These are phyloP conservation scores for Neocatenulostroma microsporum DNA, from an alignment of 2,329 filamentous ascomycete genomes.

Conservation along the genomic window DNA sequence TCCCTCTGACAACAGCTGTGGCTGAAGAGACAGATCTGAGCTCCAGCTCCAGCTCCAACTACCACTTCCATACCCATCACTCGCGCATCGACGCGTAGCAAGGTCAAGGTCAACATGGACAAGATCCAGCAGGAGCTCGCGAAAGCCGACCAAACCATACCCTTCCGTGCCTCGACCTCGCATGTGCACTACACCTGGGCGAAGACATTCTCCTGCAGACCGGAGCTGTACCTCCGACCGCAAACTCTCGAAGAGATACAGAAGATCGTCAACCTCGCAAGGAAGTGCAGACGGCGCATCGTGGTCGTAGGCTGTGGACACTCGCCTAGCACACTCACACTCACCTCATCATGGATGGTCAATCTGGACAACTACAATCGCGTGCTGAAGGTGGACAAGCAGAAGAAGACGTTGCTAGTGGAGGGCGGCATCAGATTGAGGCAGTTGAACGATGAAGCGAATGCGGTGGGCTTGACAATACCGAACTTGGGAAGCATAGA, in stretches of 20 bases:
- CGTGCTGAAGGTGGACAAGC: conserved; percentile 61
- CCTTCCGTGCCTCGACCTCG: conserved; percentile 65
- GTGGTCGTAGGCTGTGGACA: conserved; percentile 86
- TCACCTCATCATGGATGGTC: conserved; percentile 87
- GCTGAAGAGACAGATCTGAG: too few species aligned
- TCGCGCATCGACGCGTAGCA: not conserved
- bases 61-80: conserved; percentile 1
- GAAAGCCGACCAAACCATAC: conserved; percentile 53
- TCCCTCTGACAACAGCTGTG: conserved; percentile 13
- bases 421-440: conserved; percentile 83
- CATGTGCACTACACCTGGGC: conserved; percentile 92
- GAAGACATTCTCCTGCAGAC: conserved; percentile 77
- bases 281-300: conserved; percentile 69
- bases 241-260: conserved; percentile 72
- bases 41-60: too few species aligned
- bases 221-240: conserved; percentile 86
- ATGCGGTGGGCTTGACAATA: conserved; percentile 70
- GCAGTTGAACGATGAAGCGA: conserved; percentile 65
- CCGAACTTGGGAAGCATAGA: conserved; percentile 93
- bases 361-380: conserved; percentile 79
- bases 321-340: conserved; percentile 85
- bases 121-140: conserved; percentile 47
- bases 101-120: conserved; percentile 7
- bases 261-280: conserved; percentile 72
- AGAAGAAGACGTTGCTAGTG: conserved; percentile 62